Conservation (phyloP, 371 early-diverging fungal species). For the Thermomucor indicae-seudaticae region DNA sequence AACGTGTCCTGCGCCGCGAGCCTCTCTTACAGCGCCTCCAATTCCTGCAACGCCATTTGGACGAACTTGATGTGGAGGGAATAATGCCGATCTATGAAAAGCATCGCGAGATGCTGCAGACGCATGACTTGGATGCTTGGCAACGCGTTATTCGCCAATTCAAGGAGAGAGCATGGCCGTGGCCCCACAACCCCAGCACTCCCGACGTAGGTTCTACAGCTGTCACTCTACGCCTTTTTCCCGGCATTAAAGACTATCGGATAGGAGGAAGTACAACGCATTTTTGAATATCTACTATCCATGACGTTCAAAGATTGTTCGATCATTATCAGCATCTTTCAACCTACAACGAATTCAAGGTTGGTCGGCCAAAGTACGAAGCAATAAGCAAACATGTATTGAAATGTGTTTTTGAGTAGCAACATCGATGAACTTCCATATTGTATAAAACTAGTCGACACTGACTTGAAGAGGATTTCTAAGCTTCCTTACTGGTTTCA, state of each 20-base stretch:
- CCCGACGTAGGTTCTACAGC: background rate
- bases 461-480: conserved; percentile 42
- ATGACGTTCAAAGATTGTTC: conserved; percentile 65
- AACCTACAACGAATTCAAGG: background rate
- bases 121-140: conserved; percentile 23
- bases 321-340: conserved; percentile 27
- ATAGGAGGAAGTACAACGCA: conserved; percentile 12
- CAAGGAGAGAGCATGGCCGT: conserved; percentile 1
- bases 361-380: background rate
- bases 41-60: conserved; percentile 37
- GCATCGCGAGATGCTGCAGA: background rate
- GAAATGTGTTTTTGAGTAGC: too few relatives aligned
- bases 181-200: too few relatives aligned
- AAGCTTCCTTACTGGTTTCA: conserved; percentile 48
- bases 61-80: conserved; percentile 44
- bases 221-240: too few relatives aligned
- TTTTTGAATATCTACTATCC: conserved; percentile 50
- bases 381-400: background rate
- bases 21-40: conserved; percentile 31
- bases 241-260: too few relatives aligned
- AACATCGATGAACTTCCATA: conserved; percentile 21
- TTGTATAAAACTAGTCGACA: conserved; percentile 43
- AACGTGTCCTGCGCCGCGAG: conserved; percentile 25
- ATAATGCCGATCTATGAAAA: conserved; percentile 24
- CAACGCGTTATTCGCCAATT: conserved; percentile 13